Base-by-base conservation (phyloP, 495 filamentous ascomycete genomes). In the Lophium mytilinum region DNA sequence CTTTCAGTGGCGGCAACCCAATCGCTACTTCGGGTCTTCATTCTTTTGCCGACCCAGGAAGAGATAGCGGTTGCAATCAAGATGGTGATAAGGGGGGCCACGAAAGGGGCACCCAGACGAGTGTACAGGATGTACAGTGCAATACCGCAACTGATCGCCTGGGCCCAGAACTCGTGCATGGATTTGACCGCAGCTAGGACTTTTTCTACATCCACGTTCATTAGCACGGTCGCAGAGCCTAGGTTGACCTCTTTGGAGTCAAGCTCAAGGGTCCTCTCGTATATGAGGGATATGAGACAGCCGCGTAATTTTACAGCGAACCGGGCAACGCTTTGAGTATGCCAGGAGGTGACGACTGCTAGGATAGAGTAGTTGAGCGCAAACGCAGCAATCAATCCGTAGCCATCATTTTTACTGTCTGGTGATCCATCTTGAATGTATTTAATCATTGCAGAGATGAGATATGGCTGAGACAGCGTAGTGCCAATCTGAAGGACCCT, bases 181-280 rank as follows among this genome's bases (percentile, higher is more conserved):
- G n/a, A 12, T 9, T 15, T 34, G 21, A 39, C 15, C n/a, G 42
- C 59, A 17, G 7, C 37, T 10, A 65, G 9, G 9, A 65, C 36
- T 21, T 62, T 62, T 43, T 65, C 62, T 11, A 65, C 58, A 37
- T 65, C 62, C 4, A 58, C 59, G 47, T 58, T 62, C 62, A 65
- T 65, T 9, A 65, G 49, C n/a, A 58, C 50, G 10, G 58, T 65
- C 15, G 59, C 59, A 14, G 53, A 52, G 11, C 62, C 55, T 15
- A 65, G 19, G 35, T 65, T 43, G 24, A 62, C 45, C 21, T 54
- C 53, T 15, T 47, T 55, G 3, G 62, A 46, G 21, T 33, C 11
- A 14, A 57, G 52, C 0, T 45, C n/a, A 9, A 64, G 45, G 1
- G 62, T 58, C 21, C 50, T 43, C 10, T 62, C 47, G 35, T 65